Conservation (phyloP, 768 basidiomycete species). For the Podaxis sp. region DNA sequence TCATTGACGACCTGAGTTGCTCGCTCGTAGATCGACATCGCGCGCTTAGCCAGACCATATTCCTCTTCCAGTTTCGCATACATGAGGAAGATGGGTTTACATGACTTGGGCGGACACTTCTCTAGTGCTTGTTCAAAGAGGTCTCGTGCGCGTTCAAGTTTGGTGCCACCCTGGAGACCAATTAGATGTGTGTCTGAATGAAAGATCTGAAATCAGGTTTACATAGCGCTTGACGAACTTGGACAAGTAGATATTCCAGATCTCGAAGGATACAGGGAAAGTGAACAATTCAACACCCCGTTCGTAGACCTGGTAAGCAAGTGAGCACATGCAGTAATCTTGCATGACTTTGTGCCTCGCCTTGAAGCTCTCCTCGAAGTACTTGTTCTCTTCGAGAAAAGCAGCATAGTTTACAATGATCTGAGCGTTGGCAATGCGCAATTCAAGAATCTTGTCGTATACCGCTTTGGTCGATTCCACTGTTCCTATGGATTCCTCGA, state of each 20-base stretch:
- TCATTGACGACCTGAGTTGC: slow-evolving; percentile 85
- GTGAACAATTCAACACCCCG: slow-evolving; percentile 97
- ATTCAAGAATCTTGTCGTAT: slow-evolving; percentile 94
- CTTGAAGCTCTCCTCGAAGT: slow-evolving; percentile 99
- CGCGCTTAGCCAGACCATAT: slow-evolving; percentile 89
- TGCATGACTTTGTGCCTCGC: slow-evolving; percentile 31
- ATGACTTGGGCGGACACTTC: slow-evolving; percentile 92
- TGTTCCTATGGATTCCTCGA: slow-evolving; percentile 95
- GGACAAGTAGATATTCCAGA: slow-evolving; percentile 98
- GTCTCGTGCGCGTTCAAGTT: slow-evolving; percentile 94
- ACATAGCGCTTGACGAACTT: slow-evolving; percentile 98
- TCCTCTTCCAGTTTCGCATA: slow-evolving; percentile 97
- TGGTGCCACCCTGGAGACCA: slow-evolving; percentile 73
- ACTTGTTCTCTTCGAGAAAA: slow-evolving; percentile 96
- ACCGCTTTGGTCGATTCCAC: slow-evolving; percentile 90
- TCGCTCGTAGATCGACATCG: slow-evolving; percentile 95
- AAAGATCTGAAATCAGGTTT: not conserved
- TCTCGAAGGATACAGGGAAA: slow-evolving; percentile 96
- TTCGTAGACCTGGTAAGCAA: slow-evolving; percentile 74
- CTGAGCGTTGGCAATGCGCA: slow-evolving; percentile 97
- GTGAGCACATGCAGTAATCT: slow-evolving; percentile 12
- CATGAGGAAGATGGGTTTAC: slow-evolving; percentile 94
- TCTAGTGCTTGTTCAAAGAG: slow-evolving; percentile 97
- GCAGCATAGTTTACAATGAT: slow-evolving; percentile 96
- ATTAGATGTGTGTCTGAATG: slow-evolving; percentile 9